Evolutionary conservation across 495 filamentous ascomycete genomes (phyloP).

Genomic region (Penicillium goetzii): DNA sequence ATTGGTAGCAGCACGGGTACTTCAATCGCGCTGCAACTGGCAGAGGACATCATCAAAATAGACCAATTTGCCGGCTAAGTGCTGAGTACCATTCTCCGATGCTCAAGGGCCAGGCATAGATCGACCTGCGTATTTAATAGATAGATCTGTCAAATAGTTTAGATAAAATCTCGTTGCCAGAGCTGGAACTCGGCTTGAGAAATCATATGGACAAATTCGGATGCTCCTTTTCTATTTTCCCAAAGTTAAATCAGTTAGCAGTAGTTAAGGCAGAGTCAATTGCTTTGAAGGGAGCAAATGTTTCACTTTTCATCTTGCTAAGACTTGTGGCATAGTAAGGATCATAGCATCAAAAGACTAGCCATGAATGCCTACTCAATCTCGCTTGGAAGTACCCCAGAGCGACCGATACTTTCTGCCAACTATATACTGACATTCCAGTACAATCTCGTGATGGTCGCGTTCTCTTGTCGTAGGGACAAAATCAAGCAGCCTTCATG

Average conservation of each 20-base stretch:
- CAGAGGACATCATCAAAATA: conserved; percentile 24
- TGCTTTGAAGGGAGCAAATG: not conserved
- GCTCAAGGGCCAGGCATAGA: no score
- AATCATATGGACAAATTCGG: not conserved
- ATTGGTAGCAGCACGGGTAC: conserved; percentile 31
- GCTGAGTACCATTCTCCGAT: not conserved
- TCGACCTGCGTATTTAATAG: not conserved
- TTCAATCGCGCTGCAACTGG: conserved; percentile 27
- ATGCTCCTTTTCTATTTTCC: not conserved
- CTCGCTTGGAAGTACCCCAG: no score
- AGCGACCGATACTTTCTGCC: no score
- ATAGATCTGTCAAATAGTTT: not conserved
- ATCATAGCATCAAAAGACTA: no score
- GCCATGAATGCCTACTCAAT: no score
- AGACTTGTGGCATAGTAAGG: no score
- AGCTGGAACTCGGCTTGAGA: not conserved
- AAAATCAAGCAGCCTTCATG: not conserved
- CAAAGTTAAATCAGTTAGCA: not conserved
- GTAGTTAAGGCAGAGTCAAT: not conserved
- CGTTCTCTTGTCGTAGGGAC: no score
- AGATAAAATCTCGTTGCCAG: not conserved
- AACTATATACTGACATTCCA: no score
- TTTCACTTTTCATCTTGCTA: not conserved
- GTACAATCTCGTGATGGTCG: no score
- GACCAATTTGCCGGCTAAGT: conserved; percentile 17